phyloP scores from a whole-genome alignment of 2,329 filamentous ascomycete genomes.

The Aspergillus amoenus region DNA sequence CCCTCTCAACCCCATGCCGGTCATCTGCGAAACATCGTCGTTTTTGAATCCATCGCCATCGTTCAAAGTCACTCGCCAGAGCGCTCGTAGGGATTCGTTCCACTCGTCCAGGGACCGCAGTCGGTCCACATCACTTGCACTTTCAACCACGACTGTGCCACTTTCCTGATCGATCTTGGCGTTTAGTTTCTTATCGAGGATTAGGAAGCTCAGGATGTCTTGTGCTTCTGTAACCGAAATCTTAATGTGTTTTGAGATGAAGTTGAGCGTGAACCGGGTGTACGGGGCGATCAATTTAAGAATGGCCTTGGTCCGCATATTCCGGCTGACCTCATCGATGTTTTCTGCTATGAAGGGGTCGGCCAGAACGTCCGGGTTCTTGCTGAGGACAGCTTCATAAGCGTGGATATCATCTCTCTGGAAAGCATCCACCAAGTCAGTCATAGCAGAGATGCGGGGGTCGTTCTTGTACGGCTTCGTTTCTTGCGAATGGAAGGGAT shows the following conservation, averaged over 20 bases:
- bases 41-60: slow-evolving; percentile 68
- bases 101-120: slow-evolving; percentile 71
- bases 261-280: slow-evolving; percentile 82
- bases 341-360: slow-evolving; percentile 98
- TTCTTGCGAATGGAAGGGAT: slow-evolving; percentile 97
- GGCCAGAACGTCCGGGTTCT: slow-evolving; percentile 82
- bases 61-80: slow-evolving; percentile 73
- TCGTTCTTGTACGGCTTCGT: slow-evolving; percentile 98
- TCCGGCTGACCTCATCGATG: slow-evolving; percentile 97
- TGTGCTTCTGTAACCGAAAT: slow-evolving; percentile 84
- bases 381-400: slow-evolving; percentile 84
- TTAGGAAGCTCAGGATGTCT: slow-evolving; percentile 93
- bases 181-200: slow-evolving; percentile 82
- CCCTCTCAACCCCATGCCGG: slow-evolving; percentile 19
- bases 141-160: slow-evolving; percentile 79
- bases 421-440: slow-evolving; percentile 92
- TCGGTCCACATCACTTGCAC: slow-evolving; percentile 67
- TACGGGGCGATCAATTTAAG: slow-evolving; percentile 93
- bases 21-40: slow-evolving; percentile 37
- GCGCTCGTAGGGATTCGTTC: slow-evolving; percentile 64
- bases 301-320: slow-evolving; percentile 95
- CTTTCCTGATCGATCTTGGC: slow-evolving; percentile 88
- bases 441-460: slow-evolving; percentile 94
- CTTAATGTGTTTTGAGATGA: slow-evolving; percentile 84
- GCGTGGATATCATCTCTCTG: slow-evolving; percentile 90